phyloP scores from a whole-genome alignment of 306 rosid species.

The cucumber (Cucumis sativus) region DNA sequence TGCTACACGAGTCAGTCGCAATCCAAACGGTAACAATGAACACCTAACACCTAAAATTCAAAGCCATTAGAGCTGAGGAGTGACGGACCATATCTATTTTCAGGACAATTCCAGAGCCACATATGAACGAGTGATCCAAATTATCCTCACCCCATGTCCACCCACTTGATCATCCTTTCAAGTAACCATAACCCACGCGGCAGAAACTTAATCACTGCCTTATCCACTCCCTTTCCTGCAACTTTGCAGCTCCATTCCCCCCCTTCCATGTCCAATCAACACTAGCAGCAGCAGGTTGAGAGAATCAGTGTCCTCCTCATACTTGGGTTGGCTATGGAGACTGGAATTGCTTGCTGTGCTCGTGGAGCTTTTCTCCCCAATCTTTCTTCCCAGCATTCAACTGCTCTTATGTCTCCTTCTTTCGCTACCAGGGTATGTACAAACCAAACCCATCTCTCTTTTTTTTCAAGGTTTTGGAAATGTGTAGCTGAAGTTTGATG shows the following conservation, averaged over 20 bases:
- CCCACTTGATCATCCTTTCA: conserved; percentile 19
- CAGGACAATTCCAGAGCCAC: conserved; percentile 44
- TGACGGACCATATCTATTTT: conserved; percentile 41
- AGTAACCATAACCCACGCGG: conserved; percentile 29
- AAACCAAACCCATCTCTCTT: neutral
- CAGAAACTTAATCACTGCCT: conserved; percentile 27
- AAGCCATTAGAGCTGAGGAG: conserved; percentile 7
- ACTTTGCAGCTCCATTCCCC: conserved; percentile 4
- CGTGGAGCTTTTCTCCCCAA: conserved; percentile 45
- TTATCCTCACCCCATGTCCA: conserved; percentile 15
- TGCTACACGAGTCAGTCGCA: neutral
- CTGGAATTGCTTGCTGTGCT: conserved; percentile 53
- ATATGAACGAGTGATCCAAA: conserved; percentile 38
- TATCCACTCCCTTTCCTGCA: conserved; percentile 33
- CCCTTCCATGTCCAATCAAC: conserved; percentile 10
- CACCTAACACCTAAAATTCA: neutral
- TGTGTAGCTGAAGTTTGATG: neutral
- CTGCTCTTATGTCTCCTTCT: conserved; percentile 40
- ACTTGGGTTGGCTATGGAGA: conserved; percentile 38
- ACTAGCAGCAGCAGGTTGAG: neutral
- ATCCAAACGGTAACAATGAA: neutral
- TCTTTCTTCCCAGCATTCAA: conserved; percentile 44
- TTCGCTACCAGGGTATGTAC: conserved; percentile 42
- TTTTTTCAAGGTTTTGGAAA: neutral
- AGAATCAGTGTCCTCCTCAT: neutral